Evolutionary conservation across 768 basidiomycete genomes (phyloP), one percentile per base, ranked within the genome.

Genomic region (Candolleomyces aberdarensis): DNA sequence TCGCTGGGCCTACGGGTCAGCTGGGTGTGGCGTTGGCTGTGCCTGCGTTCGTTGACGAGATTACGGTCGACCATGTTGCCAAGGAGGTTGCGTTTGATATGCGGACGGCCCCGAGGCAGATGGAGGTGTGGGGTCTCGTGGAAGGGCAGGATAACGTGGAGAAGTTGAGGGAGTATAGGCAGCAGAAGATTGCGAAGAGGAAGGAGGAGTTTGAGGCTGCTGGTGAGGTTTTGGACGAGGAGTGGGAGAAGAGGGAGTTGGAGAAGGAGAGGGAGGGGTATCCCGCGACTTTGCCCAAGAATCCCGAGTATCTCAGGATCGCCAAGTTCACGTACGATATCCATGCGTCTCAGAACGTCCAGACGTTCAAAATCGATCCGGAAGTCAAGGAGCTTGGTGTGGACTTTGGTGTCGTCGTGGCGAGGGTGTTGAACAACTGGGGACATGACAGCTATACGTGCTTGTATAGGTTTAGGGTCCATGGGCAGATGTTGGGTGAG

Each of bases 91-190:
- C 94, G 5, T 85, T 85, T 69, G 92, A 96, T 66, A 79, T 92
- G 74, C 79, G 86, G 43, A 87, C 86, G 44, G 93, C 94, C 1
- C 96, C 96, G 47, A 78, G 84, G 61, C 79, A 88, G 47, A 92
- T 98, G 85, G 93, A 97, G 66, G 83, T 96, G 5, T 96, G 94
- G 95, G 95, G 87, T 0, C 72, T 94, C 64, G 83, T 96, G 39
- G 94, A 97, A 64, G 92, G 91, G 10, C 62, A 68, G 55, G 89
- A 91, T 54, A 92, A 95, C 65, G 58, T 85, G 6, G 81, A 73
- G 40, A 89, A 86, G 70, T 77, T 91, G 31, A 68, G 67, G 29
- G 80, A 75, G 57, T 92, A 87, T 78, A 76, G 74, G 63, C 79
- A 73, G 63, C 77, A 80, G 69, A 78, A 76, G 20, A 48, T 59